Conservation (phyloP, 1,284 basidiomycete genomes). For the Malassezia sp. region DNA sequence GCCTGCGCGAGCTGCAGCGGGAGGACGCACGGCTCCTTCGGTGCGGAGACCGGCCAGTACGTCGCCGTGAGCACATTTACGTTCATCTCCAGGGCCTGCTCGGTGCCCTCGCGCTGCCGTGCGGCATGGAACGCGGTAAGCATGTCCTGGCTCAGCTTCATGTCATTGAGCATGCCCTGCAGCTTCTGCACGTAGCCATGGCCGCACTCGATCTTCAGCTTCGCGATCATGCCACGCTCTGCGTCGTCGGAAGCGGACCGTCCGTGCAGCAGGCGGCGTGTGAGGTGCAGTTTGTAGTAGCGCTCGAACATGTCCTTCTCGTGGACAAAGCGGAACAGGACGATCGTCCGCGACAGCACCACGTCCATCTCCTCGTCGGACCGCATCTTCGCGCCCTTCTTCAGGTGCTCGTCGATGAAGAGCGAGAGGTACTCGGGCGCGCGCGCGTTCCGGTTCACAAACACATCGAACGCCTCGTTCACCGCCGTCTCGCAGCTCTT, state of each 20-base stretch:
- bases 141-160: slow-evolving; percentile 76
- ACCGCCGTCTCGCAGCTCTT: slow-evolving; percentile 65
- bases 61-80: slow-evolving; percentile 44
- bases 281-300: slow-evolving; percentile 93
- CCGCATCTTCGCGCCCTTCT: slow-evolving; percentile 92
- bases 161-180: slow-evolving; percentile 98
- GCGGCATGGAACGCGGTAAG: slow-evolving; percentile 63
- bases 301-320: slow-evolving; percentile 97
- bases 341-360: slow-evolving; percentile 87
- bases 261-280: slow-evolving; percentile 73
- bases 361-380: slow-evolving; percentile 78
- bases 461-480: slow-evolving; percentile 87
- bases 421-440: slow-evolving; percentile 89
- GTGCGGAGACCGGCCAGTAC: slow-evolving; percentile 39
- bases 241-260: slow-evolving; percentile 92
- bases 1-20: slow-evolving; percentile 26
- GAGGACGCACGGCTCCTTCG: slow-evolving; percentile 26
- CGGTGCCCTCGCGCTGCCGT: slow-evolving; percentile 50
- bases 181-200: slow-evolving; percentile 95
- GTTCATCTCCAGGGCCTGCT: slow-evolving; percentile 65
- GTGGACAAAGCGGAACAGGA: slow-evolving; percentile 80
- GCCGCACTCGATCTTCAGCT: slow-evolving; percentile 92
- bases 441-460: slow-evolving; percentile 79
- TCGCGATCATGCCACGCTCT: slow-evolving; percentile 92
- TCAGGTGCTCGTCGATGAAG: slow-evolving; percentile 93